These are phyloP conservation scores for Hypholoma sublateritium DNA, from an alignment of 768 basidiomycete species.

Conservation along the genomic window DNA sequence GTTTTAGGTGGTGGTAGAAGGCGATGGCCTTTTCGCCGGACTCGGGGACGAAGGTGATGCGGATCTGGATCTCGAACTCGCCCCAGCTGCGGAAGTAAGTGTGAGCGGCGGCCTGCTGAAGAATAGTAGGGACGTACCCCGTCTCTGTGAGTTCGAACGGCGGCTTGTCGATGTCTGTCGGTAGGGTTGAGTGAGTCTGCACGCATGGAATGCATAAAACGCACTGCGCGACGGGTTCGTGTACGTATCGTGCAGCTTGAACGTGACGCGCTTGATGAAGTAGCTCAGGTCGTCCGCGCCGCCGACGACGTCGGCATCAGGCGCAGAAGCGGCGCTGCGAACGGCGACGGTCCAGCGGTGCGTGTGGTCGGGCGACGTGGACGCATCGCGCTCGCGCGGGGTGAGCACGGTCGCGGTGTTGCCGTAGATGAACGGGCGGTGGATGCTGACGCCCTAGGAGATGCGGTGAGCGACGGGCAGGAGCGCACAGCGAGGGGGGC, in stretches of 20 bases:
- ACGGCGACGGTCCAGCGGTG: conserved; percentile 97
- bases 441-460: conserved; percentile 78
- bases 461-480: conserved; percentile 12
- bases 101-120: no score
- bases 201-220: conserved; percentile 24
- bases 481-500: conserved; percentile 26
- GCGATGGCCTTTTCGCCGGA: conserved; percentile 88
- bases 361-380: conserved; percentile 73
- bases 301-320: conserved; percentile 77
- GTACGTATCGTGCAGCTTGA: conserved; percentile 98
- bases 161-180: conserved; percentile 81
- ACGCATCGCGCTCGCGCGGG: conserved; percentile 62
- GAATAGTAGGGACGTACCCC: no score
- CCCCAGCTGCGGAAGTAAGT: no score
- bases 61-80: conserved; percentile 95
- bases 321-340: conserved; percentile 78
- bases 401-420: conserved; percentile 85
- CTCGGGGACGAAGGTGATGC: conserved; percentile 86
- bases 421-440: conserved; percentile 92
- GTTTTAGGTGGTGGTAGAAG: conserved; percentile 91
- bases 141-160: conserved; percentile 97
- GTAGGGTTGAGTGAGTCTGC: conserved; percentile 3
- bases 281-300: conserved; percentile 89
- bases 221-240: conserved; percentile 85
- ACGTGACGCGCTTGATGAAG: conserved; percentile 94